These are phyloP conservation scores for Backusella tarrabulga DNA, from an alignment of 192 early-diverging fungal species.

Conservation along the genomic window DNA sequence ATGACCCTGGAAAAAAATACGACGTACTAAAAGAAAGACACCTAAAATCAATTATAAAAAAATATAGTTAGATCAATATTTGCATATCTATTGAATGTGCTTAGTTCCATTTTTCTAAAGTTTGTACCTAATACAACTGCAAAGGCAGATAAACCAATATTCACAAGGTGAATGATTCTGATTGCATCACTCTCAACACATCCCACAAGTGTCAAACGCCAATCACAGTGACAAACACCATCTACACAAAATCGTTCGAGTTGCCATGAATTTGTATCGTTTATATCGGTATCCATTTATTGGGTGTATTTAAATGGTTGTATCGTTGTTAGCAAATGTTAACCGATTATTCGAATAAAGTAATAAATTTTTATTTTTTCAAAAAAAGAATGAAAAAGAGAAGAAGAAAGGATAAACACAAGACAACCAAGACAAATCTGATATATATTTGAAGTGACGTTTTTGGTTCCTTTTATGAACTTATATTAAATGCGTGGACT, in stretches of 20 bases:
- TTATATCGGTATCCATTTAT: neutral
- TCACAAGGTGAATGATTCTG: slow-evolving; percentile 14
- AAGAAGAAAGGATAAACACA: neutral
- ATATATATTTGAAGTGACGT: neutral
- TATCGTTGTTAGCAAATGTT: neutral
- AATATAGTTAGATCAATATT: neutral
- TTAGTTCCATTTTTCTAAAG: neutral
- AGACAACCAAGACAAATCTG: neutral
- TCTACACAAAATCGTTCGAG: slow-evolving; percentile 10
- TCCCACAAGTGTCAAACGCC: slow-evolving; percentile 13
- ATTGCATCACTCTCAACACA: slow-evolving; percentile 22
- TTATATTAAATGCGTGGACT: neutral
- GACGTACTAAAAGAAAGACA: neutral
- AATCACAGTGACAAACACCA: slow-evolving; percentile 20
- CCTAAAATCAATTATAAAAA: slow-evolving; percentile 9
- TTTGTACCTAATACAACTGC: slow-evolving; percentile 20
- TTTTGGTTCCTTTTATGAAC: neutral
- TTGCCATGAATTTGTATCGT: neutral
- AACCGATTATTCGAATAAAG: neutral
- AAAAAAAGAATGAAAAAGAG: neutral
- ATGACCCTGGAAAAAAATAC: slow-evolving; percentile 24
- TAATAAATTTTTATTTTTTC: neutral
- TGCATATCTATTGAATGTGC: neutral
- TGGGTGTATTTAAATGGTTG: neutral
- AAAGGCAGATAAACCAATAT: slow-evolving; percentile 18